Conservation (phyloP, 2,329 filamentous ascomycete species). For the Colletotrichum chrysophilum region DNA sequence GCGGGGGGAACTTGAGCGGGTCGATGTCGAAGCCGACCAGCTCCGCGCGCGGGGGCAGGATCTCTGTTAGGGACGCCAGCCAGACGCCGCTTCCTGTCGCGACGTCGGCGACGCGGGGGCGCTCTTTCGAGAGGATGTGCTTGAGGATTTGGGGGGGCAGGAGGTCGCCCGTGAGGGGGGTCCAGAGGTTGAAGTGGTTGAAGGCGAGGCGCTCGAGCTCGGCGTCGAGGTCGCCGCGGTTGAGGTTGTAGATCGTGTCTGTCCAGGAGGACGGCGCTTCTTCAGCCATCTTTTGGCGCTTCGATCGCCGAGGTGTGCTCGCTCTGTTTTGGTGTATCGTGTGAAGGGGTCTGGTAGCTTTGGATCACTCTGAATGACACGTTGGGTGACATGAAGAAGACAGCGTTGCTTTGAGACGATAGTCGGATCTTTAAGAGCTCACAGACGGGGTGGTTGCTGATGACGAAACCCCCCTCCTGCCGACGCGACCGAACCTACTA, state of each 20-base stretch:
- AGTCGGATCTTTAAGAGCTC: neutral
- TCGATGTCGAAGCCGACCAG: slow-evolving; percentile 26
- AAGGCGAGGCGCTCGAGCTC: slow-evolving; percentile 11
- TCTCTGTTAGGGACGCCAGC: slow-evolving; percentile 20
- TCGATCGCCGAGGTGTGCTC: neutral
- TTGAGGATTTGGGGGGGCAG: slow-evolving; percentile 4
- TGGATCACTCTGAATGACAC: neutral
- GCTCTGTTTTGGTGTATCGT: neutral
- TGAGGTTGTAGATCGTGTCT: slow-evolving; percentile 9
- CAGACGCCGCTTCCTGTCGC: slow-evolving; percentile 26
- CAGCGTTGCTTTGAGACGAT: neutral
- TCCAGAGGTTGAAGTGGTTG: slow-evolving; percentile 19
- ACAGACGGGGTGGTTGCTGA: neutral
- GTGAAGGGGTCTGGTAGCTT: neutral
- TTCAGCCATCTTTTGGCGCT: neutral
- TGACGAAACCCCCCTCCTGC: neutral
- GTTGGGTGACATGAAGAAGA: neutral
- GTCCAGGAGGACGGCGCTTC: neutral
- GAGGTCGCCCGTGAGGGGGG: slow-evolving; percentile 5
- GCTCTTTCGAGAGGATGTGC: neutral
- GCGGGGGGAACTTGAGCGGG: slow-evolving; percentile 19
- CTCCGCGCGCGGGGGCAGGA: neutral
- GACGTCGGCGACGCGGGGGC: slow-evolving; percentile 23
- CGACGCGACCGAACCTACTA: neutral
- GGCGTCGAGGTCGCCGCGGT: slow-evolving; percentile 1